Conservation (phyloP, 2,329 filamentous ascomycete genomes). For the Ramichloridium luteum region DNA sequence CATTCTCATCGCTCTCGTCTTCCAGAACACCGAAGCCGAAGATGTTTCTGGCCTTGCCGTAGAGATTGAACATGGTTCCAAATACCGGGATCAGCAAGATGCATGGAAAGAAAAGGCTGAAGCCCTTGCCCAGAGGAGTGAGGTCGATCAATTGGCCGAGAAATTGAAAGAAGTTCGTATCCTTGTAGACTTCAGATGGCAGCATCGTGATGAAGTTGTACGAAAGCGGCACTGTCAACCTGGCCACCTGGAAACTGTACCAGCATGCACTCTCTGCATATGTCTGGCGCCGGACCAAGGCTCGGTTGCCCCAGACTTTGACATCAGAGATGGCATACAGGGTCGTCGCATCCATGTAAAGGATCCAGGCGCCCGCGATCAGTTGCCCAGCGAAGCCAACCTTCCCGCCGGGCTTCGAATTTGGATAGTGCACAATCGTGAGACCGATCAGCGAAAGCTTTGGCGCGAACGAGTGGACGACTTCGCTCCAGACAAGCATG, state of each 20-base stretch:
- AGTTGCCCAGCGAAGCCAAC: conserved; percentile 80
- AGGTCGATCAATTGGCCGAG: conserved; percentile 73
- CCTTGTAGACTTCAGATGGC: conserved; percentile 55
- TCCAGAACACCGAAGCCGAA: conserved; percentile 71
- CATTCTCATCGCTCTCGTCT: conserved; percentile 57
- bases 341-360: conserved; percentile 91
- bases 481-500: conserved; percentile 84
- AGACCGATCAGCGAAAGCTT: conserved; percentile 59
- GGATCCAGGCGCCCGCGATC: conserved; percentile 74
- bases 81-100: conserved; percentile 76
- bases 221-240: conserved; percentile 78
- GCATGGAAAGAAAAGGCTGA: conserved; percentile 79
- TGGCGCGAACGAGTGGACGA: conserved; percentile 71
- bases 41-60: conserved; percentile 63
- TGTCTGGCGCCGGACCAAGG: conserved; percentile 79
- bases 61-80: conserved; percentile 79
- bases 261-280: conserved; percentile 89
- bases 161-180: conserved; percentile 79
- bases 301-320: conserved; percentile 93
- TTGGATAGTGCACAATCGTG: conserved; percentile 63
- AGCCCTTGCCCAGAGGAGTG: conserved; percentile 68
- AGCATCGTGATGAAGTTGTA: conserved; percentile 97
- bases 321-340: conserved; percentile 81
- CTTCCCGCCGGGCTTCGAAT: conserved; percentile 47
- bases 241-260: conserved; percentile 87